Base-by-base conservation (phyloP, 1,284 basidiomycete species). In the Puccinia brachypodii region DNA sequence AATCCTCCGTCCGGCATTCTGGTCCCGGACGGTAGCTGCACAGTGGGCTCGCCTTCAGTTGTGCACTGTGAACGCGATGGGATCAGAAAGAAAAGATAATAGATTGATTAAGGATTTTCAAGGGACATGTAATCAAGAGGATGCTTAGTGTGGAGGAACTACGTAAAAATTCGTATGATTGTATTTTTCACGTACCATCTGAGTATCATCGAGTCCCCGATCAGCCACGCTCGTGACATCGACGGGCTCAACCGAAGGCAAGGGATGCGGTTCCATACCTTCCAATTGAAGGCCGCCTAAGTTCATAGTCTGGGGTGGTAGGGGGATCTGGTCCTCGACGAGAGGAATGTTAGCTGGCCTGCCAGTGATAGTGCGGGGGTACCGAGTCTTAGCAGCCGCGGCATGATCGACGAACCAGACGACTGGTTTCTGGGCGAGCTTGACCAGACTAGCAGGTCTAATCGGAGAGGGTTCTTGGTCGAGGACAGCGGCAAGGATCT, bases 401-500 rank as follows among this genome's bases (percentile, higher is more conserved):
- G 76, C 76, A 25, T 62, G 22, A 53, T 78, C 76, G 47, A 68
- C 64, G 16, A 78, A 78, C 76, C 76, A 78, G 28, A 56, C 62
- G 8, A 78, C 38, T 6, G 76, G 64, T 25, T 68, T 44, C 16
- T 50, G 62, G 11, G 38, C 19, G 19, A 69, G 76, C 64, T 78
- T 78, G 44, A 78, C 44, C 14, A 78, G 25, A 56, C 76, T 78
- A 58, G 77, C 66, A 13, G 77, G 77, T 42, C 66, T 53, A n/a
- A 33, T 28, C 14, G 36, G 25, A 31, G 77, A 80, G 31, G 77
- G 92, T 9, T 95, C 94, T 66, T 90, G 87, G 86, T 98, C 96
- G 82, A 99, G 88, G 40, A 96, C 90, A 60, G 88, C 88, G 79
- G 84, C 83, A 11, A 87, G 84, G 83, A 85, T 85, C 31, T 86